Evolutionary conservation across 1,139 yeast species (phyloP).

Genomic region (Pichia sp.): DNA sequence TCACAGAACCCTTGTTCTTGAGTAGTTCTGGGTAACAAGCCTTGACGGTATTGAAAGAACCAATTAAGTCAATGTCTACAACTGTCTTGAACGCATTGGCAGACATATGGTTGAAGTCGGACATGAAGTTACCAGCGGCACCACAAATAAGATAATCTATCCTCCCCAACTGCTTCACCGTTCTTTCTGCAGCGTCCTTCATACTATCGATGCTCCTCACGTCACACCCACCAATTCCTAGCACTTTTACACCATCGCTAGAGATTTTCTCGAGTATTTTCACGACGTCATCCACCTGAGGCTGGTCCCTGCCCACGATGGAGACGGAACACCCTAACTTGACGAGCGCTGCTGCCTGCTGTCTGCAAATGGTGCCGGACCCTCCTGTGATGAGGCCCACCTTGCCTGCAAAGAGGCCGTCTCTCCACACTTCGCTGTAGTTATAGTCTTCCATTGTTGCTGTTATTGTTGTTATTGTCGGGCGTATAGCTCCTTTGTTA

Average conservation of each 20-base stretch:
- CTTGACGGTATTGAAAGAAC: constrained; percentile 81
- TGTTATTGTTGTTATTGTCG: background rate
- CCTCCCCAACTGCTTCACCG: constrained; percentile 60
- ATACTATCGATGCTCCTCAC: constrained; percentile 62
- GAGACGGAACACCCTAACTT: constrained; percentile 81
- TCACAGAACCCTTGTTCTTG: constrained; percentile 56
- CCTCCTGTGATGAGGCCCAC: constrained; percentile 93
- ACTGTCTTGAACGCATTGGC: constrained; percentile 85
- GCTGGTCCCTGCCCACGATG: constrained; percentile 68
- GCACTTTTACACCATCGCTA: constrained; percentile 46
- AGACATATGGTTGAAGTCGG: constrained; percentile 72
- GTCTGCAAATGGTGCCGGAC: constrained; percentile 86
- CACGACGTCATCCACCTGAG: constrained; percentile 61
- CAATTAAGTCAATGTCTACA: constrained; percentile 73
- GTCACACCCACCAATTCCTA: constrained; percentile 66
- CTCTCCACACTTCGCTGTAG: constrained; percentile 31
- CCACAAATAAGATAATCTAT: constrained; percentile 88
- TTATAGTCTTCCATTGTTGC: constrained; percentile 12
- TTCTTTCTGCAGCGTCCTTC: constrained; percentile 50
- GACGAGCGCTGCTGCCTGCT: constrained; percentile 77
- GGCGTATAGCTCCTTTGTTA: background rate
- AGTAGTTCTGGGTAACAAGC: constrained; percentile 64
- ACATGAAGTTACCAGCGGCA: constrained; percentile 89
- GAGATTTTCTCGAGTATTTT: constrained; percentile 52
- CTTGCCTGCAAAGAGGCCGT: constrained; percentile 67